Percentiles rank a stretch among this genome's conserved stretches.
Conservation (phyloP, 768 basidiomycete genomes). For the Austroboletus eburneus region DNA sequence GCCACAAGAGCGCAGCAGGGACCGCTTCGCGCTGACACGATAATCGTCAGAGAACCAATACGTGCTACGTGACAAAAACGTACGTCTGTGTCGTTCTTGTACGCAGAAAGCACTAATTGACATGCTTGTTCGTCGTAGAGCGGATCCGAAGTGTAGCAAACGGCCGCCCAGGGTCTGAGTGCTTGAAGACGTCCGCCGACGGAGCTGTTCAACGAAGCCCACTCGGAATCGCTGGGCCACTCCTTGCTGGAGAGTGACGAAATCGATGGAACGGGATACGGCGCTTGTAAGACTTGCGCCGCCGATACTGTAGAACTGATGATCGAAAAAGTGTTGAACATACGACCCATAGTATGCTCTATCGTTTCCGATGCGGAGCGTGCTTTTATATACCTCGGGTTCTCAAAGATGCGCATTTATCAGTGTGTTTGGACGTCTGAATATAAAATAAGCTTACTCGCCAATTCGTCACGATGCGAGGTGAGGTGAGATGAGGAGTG, state of each 20-base stretch:
- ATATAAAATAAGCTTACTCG: too few relatives aligned
- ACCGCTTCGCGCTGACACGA: constrained; percentile 16
- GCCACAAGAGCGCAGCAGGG: constrained; percentile 18
- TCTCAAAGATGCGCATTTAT: too few relatives aligned
- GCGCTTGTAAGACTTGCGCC: too few relatives aligned
- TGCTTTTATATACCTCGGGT: too few relatives aligned
- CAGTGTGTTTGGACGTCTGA: too few relatives aligned
- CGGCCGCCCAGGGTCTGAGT: constrained; percentile 21
- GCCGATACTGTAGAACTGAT: too few relatives aligned
- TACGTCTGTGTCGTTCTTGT: constrained; percentile 15
- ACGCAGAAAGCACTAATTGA: constrained; percentile 10
- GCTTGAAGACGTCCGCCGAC: constrained; percentile 16
- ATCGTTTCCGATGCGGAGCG: too few relatives aligned
- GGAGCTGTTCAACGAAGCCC: constrained; percentile 14
- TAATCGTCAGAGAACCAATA: not conserved
- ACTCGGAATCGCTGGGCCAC: constrained; percentile 9
- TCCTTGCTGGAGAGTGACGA: constrained; percentile 1
- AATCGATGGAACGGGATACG: too few relatives aligned
- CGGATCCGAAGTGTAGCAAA: constrained; percentile 19
- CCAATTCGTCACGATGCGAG: too few relatives aligned
- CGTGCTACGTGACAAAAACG: not conserved
- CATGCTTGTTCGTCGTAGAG: constrained; percentile 14
- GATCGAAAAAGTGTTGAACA: too few relatives aligned
- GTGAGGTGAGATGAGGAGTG: too few relatives aligned
- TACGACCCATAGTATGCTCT: too few relatives aligned